Evolutionary conservation across 2,329 filamentous ascomycete species (phyloP), one percentile per base, ranked within the genome.

Genomic region (Canariomyces notabilis): DNA sequence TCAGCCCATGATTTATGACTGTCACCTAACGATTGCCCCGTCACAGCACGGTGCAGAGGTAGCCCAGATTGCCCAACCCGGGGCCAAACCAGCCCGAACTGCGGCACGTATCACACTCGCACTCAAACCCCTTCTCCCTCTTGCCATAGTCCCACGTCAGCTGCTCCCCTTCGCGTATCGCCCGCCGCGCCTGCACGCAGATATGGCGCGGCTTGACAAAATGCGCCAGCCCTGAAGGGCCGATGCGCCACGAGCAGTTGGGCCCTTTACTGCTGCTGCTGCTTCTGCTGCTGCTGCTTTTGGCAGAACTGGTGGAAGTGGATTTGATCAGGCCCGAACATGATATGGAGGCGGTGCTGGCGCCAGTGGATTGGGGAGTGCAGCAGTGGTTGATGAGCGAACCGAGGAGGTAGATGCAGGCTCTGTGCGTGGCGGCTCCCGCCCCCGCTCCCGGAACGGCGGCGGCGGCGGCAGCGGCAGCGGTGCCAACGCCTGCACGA

Each of bases 101-200:
- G 9, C 42, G 38, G 40, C 56, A 57, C 6, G 42, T 51, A 2
- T 42, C 45, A 16, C 55, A 57, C 34, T 52, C 43, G 44, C 67
- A 70, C 0, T 36, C 33, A 32, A 64, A 65, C 8, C 50, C 41
- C 42, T 62, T 47, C 3, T 53, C 45, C 19, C 32, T 32, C 32
- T 61, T 61, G 42, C 60, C 55, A 45, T 71, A 70, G 52, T 64
- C 50, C 53, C 71, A 64, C 23, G 64, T 64, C 23, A 72, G 50
- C 51, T 71, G 60, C 4, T 68, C 57, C 9, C 56, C 63, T 2
- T 45, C 23, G 2, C 29, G 37, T 22, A 71, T 64, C 36, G 55
- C 46, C 14, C 56, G 52, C 22, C 35, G 45, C 6, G 63, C 60
- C 23, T 58, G 38, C 19, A 64, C 52, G 8, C 48, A 37, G 12